A percentile compares a stretch with the other conserved stretches of the same genome.
Evolutionary conservation across 805 yeast species (phyloP).

Genomic region (Candida michaelii): DNA sequence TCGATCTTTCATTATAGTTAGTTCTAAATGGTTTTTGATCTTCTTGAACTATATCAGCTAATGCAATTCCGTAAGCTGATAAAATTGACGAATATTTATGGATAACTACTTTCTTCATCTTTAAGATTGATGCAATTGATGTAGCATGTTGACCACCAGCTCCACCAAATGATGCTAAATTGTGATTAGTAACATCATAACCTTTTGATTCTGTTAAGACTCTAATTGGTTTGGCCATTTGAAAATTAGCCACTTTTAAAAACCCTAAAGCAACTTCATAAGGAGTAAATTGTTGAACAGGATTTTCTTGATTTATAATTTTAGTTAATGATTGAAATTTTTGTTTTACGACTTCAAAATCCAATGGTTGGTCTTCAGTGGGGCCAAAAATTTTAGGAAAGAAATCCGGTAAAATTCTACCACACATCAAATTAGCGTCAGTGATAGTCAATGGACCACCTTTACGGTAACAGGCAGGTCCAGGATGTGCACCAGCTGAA

Average conservation of each 20-base stretch:
- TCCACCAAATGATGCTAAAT: constrained; percentile 34
- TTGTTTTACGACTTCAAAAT: constrained; percentile 37
- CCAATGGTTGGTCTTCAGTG: constrained; percentile 30
- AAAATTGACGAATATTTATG: constrained; percentile 32
- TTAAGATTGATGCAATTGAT: constrained; percentile 25
- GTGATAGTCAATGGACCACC: constrained; percentile 38
- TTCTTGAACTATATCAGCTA: constrained; percentile 32
- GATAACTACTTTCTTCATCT: constrained; percentile 27
- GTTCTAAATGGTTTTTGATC: constrained; percentile 40
- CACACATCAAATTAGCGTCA: constrained; percentile 33
- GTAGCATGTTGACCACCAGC: constrained; percentile 32
- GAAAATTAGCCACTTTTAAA: constrained; percentile 30
- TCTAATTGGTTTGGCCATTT: constrained; percentile 32
- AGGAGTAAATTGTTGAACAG: constrained; percentile 46
- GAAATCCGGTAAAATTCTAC: constrained; percentile 36
- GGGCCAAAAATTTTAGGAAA: constrained; percentile 37
- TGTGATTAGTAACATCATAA: constrained; percentile 25
- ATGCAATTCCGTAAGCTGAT: constrained; percentile 33
- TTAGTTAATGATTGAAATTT: constrained; percentile 49
- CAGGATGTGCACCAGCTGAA: constrained; percentile 36
- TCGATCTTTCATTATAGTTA: constrained; percentile 34
- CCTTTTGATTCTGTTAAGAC: constrained; percentile 35
- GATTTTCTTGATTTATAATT: constrained; percentile 45
- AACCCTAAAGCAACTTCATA: constrained; percentile 32
- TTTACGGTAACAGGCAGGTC: constrained; percentile 37